A percentile compares a stretch with the other conserved stretches of the same genome.
These are phyloP conservation scores for Echria macrotheca DNA, from an alignment of 495 filamentous ascomycete genomes.

Conservation along the genomic window DNA sequence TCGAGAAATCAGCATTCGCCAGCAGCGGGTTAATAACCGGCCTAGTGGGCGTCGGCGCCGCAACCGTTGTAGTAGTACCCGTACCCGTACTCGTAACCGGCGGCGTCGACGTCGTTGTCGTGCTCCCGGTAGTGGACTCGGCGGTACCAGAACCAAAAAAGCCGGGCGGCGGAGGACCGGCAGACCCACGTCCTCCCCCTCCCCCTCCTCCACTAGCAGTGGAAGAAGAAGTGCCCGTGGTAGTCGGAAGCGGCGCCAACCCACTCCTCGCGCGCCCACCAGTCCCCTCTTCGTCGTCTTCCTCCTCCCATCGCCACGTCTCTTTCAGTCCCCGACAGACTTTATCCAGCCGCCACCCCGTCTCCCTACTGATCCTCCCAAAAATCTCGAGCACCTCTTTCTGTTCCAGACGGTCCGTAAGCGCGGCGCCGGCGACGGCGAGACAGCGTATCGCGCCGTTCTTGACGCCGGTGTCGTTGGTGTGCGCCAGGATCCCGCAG, in stretches of 20 bases:
- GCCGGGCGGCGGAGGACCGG: no score
- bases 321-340: slow-evolving; percentile 63
- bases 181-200: no score
- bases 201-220: no score
- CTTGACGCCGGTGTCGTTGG: slow-evolving; percentile 72
- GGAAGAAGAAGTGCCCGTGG: no score
- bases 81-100: no score
- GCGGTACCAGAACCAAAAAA: no score
- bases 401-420: slow-evolving; percentile 66
- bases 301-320: slow-evolving; percentile 84
- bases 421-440: slow-evolving; percentile 68
- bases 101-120: no score
- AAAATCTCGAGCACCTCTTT: slow-evolving; percentile 78
- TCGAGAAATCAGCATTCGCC: slow-evolving; percentile 63
- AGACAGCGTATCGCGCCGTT: slow-evolving; percentile 73
- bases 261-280: no score
- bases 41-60: slow-evolving; percentile 29
- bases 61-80: no score
- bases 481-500: slow-evolving; percentile 82
- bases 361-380: slow-evolving; percentile 65
- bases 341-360: slow-evolving; percentile 69
- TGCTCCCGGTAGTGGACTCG: no score
- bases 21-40: slow-evolving; percentile 59
- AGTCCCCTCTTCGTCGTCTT: no score
- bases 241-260: no score